Conservation (phyloP, 1,284 basidiomycete species). For the Ganoderma sp. region DNA sequence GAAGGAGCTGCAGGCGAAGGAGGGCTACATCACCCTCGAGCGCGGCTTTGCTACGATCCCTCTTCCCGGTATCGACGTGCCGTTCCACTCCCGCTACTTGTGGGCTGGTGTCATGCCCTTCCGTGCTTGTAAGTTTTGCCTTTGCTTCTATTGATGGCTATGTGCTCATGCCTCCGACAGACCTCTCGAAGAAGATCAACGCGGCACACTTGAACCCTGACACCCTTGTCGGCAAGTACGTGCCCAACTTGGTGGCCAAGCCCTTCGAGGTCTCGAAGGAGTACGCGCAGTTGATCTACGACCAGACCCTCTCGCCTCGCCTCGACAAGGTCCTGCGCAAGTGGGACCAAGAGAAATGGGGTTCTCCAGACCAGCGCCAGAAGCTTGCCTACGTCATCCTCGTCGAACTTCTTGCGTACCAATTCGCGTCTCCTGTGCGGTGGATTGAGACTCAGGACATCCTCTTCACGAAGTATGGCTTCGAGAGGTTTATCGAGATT, state of each 20-base stretch:
- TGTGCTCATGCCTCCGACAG: conserved; percentile 47
- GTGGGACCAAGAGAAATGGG: conserved; percentile 96
- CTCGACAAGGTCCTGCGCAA: conserved; percentile 91
- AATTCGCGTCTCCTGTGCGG: conserved; percentile 94
- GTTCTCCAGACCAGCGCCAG: conserved; percentile 80
- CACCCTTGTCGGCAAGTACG: conserved; percentile 92
- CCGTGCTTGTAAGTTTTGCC: conserved; percentile 76
- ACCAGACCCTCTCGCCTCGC: conserved; percentile 92
- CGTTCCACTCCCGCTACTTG: conserved; percentile 98
- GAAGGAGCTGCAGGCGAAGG: conserved; percentile 78
- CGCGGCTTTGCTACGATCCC: conserved; percentile 97
- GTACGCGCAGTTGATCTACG: conserved; percentile 94
- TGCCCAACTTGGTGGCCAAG: conserved; percentile 95
- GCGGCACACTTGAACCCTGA: conserved; percentile 89
- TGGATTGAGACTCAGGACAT: conserved; percentile 99
- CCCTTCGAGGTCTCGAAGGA: conserved; percentile 91
- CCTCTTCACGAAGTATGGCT: conserved; percentile 87
- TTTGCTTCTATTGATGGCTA: conserved; percentile 5
- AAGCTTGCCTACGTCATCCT: conserved; percentile 94
- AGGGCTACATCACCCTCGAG: conserved; percentile 94
- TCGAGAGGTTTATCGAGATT: conserved; percentile 94
- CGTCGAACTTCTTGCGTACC: conserved; percentile 95
- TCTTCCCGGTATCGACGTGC: conserved; percentile 96
- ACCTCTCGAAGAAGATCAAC: conserved; percentile 98
- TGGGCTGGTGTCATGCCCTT: conserved; percentile 99